phyloP scores from a whole-genome alignment of 768 basidiomycete species.

The Termitomyces sp. region DNA sequence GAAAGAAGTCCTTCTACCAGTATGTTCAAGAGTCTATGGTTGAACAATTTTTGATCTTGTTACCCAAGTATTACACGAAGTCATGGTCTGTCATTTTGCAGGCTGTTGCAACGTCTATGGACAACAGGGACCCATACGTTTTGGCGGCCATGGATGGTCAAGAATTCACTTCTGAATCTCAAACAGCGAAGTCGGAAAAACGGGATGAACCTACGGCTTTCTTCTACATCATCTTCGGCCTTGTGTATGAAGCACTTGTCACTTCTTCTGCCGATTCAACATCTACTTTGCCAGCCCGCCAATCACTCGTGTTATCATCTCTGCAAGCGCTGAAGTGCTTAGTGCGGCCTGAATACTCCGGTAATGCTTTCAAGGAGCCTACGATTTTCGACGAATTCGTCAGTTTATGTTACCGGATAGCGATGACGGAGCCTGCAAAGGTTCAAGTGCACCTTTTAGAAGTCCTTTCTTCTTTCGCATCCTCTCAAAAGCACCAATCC shows the following conservation, averaged over 20 bases:
- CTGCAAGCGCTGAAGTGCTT: constrained; percentile 78
- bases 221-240: constrained; percentile 89
- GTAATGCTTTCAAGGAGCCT: constrained; percentile 76
- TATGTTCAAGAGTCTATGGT: constrained; percentile 36
- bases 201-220: constrained; percentile 69
- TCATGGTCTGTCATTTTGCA: constrained; percentile 83
- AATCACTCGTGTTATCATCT: constrained; percentile 53
- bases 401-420: constrained; percentile 84
- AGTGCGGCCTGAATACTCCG: constrained; percentile 78
- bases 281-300: constrained; percentile 35
- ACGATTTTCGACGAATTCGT: constrained; percentile 88
- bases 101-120: constrained; percentile 82
- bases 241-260: constrained; percentile 88
- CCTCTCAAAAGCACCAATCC: constrained; percentile 29
- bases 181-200: constrained; percentile 22
- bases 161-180: constrained; percentile 33
- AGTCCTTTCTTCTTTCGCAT: constrained; percentile 58
- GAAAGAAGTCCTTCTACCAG: constrained; percentile 87
- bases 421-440: constrained; percentile 75
- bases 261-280: constrained; percentile 61
- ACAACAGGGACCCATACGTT: constrained; percentile 60
- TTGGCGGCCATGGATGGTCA: constrained; percentile 81
- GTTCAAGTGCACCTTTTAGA: constrained; percentile 74
- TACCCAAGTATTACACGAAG: constrained; percentile 75
- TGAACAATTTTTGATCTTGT: constrained; percentile 2